Base-by-base conservation (phyloP, 129 eudicot genomes). In the Deinandra increscens region DNA sequence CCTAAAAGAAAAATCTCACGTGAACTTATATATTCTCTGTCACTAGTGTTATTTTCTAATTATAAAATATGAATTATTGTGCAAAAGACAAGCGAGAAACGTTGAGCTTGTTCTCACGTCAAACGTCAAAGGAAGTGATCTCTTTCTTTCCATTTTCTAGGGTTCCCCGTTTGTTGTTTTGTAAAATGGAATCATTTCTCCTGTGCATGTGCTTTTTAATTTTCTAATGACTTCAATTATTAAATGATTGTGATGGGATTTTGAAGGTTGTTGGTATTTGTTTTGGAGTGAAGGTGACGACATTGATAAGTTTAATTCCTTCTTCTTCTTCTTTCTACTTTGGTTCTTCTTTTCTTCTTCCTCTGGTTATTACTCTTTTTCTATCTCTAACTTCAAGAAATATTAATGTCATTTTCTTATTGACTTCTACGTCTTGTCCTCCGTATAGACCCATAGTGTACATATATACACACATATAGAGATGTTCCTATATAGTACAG, bases 181-280 rank as follows among this genome's bases (percentile, higher is more conserved):
- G 60, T 53, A 20, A 8, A 19, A 8, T 20, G 33, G 60, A 20
- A 53, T 53, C 60, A 53, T 53, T 53, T 53, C 29, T 53, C 9
- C 60, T 51, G 59, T 9, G 59, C 59, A 51, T 51, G 6, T 51
- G 31, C 12, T 19, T 20, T 9, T 8, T 51, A 1, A 1, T 26
- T 26, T 26, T 26, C 31, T 26, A 8, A 51, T 7, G 29, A 18
- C 9, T 51, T 51, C 10, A 43, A 9, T 43, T 43, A 12, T 37
- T 15, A 14, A 6, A 49, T 75, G 66, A 60, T 69, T 65, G 95
- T 84, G 90, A 82, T 55, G 70, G 74, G 31, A 84, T 79, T 69
- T 77, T 65, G 33, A 20, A 65, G 50, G 37, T 59, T n/a, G 45
- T 68, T n/a, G 65, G 51, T 72, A 60, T 45, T 63, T 72, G 69